Evolutionary conservation across 2,329 filamentous ascomycete species (phyloP).

Genomic region (Diaporthe velutina): DNA sequence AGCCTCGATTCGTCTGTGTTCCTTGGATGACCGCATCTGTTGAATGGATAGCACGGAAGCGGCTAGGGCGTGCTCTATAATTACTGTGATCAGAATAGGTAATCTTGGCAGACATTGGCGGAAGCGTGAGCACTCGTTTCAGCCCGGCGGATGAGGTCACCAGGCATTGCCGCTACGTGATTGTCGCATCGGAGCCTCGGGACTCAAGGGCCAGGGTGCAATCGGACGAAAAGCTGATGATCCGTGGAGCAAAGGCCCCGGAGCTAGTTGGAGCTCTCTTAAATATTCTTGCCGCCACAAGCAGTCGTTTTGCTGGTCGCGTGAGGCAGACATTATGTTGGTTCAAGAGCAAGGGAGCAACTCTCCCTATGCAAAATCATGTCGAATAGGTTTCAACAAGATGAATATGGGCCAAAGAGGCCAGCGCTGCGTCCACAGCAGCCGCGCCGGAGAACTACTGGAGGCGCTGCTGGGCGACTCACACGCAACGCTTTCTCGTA

Average conservation of each 20-base stretch:
- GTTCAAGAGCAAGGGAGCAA: background rate
- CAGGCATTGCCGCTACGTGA: background rate
- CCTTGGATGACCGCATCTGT: conserved; percentile 1
- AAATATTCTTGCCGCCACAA: conserved; percentile 1
- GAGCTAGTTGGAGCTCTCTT: background rate
- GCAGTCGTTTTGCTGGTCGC: background rate
- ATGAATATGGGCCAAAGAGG: background rate
- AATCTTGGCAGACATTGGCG: background rate
- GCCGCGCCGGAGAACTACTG: conserved; percentile 4
- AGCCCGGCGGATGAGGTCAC: conserved; percentile 1
- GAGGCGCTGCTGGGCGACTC: background rate
- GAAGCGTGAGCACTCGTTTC: background rate
- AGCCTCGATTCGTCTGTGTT: background rate
- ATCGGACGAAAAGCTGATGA: background rate
- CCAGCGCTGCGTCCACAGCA: background rate
- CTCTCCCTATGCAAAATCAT: background rate
- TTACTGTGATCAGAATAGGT: conserved; percentile 9
- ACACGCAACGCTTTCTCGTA: background rate
- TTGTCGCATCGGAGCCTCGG: background rate
- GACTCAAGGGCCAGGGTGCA: background rate
- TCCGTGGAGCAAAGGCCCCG: background rate
- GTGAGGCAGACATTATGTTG: no score
- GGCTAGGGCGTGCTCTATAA: background rate
- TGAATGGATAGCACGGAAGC: background rate
- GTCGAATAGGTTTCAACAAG: background rate